Evolutionary conservation across 2,329 filamentous ascomycete species (phyloP).

Genomic region (Alternaria incomplexa): DNA sequence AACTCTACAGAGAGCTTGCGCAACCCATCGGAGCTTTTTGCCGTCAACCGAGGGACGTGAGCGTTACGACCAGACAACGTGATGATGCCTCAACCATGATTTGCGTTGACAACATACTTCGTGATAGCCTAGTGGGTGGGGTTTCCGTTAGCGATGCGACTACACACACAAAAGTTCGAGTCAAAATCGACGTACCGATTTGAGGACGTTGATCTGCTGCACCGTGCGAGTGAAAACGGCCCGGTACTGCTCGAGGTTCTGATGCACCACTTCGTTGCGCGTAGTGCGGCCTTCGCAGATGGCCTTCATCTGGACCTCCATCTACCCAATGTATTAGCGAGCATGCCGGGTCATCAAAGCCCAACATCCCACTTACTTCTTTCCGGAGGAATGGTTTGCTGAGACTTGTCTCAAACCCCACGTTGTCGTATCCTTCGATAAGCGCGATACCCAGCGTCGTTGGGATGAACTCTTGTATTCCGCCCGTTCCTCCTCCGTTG

Average conservation of each 20-base stretch:
- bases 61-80: constrained; percentile 20
- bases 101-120: constrained; percentile 49
- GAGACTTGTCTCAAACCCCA: constrained; percentile 90
- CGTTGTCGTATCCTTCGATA: constrained; percentile 91
- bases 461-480: constrained; percentile 86
- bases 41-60: constrained; percentile 7
- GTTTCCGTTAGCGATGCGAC: constrained; percentile 19
- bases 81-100: constrained; percentile 43
- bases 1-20: neutral
- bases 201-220: constrained; percentile 71
- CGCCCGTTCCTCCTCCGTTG: constrained; percentile 52
- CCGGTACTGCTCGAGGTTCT: constrained; percentile 86
- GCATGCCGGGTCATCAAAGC: neutral
- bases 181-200: constrained; percentile 51
- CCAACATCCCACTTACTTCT: constrained; percentile 59
- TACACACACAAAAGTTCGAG: constrained; percentile 18
- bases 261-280: constrained; percentile 74
- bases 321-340: constrained; percentile 53
- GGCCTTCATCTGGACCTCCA: constrained; percentile 95
- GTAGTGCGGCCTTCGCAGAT: constrained; percentile 89
- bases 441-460: constrained; percentile 89
- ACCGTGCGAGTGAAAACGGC: constrained; percentile 84
- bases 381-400: constrained; percentile 96
- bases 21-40: neutral
- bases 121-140: constrained; percentile 43